These are phyloP conservation scores for Drechslerella stenobrocha DNA, from an alignment of 2,329 filamentous ascomycete species.

Conservation along the genomic window DNA sequence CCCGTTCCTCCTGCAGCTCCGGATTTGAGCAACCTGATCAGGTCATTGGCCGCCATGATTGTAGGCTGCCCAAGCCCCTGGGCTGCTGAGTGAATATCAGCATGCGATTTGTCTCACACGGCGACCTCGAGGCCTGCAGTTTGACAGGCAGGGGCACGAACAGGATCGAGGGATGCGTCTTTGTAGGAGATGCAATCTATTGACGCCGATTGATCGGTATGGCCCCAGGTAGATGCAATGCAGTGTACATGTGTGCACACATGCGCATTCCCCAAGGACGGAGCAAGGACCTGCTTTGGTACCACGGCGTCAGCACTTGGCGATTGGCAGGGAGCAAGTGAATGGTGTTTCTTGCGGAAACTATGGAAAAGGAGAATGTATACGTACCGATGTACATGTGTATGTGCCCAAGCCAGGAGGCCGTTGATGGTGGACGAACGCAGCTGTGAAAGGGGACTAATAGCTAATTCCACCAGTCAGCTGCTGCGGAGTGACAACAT, in stretches of 20 bases:
- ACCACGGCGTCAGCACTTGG: background rate
- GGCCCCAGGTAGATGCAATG: too few species aligned
- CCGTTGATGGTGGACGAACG: too few species aligned
- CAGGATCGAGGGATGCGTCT: background rate
- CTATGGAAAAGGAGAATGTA: too few species aligned
- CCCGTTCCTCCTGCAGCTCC: slow-evolving; percentile 29
- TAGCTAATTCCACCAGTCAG: too few species aligned
- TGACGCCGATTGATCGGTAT: background rate
- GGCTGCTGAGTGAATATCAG: slow-evolving; percentile 30
- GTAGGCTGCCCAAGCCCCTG: slow-evolving; percentile 39
- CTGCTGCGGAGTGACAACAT: too few species aligned
- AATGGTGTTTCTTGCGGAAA: too few species aligned
- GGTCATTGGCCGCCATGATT: slow-evolving; percentile 35
- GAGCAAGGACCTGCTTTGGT: background rate
- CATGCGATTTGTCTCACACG: slow-evolving; percentile 15
- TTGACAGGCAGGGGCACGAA: slow-evolving; percentile 28
- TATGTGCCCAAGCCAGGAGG: background rate
- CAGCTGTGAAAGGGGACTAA: too few species aligned
- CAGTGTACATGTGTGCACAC: too few species aligned
- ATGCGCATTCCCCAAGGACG: slow-evolving; percentile 5
- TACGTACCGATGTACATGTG: background rate
- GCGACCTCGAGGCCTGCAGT: slow-evolving; percentile 24
- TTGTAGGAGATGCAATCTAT: background rate
- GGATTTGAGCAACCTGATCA: slow-evolving; percentile 13
- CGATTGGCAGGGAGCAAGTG: too few species aligned